Evolutionary conservation across 106 monocot genomes (phyloP).

Genomic region (Xerophyta viscosa): DNA sequence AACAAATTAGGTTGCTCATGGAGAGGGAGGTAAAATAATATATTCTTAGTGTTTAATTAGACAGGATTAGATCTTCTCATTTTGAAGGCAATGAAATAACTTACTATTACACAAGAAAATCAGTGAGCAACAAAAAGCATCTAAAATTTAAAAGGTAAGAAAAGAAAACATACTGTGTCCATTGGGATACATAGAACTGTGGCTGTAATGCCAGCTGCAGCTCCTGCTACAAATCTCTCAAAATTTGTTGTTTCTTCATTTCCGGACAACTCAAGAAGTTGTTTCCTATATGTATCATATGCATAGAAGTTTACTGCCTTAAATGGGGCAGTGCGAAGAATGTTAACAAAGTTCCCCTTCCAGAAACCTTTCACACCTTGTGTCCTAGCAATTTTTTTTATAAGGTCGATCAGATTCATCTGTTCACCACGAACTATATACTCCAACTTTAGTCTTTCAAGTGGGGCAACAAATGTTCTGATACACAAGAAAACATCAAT

Average conservation of each 20-base stretch:
- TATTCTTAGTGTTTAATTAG: too few species aligned
- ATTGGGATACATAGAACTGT: slow-evolving; percentile 86
- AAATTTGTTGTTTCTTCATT: slow-evolving; percentile 84
- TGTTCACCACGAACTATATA: slow-evolving; percentile 87
- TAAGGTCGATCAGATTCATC: slow-evolving; percentile 50
- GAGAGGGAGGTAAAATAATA: too few species aligned
- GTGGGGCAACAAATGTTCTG: slow-evolving; percentile 96
- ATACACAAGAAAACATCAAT: neutral
- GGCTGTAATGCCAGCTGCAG: slow-evolving; percentile 91
- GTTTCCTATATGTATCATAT: slow-evolving; percentile 92
- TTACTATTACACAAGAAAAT: too few species aligned
- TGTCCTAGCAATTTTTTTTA: slow-evolving; percentile 53
- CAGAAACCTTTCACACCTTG: slow-evolving; percentile 94
- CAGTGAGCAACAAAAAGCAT: neutral
- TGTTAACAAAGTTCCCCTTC: slow-evolving; percentile 97
- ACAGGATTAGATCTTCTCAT: too few species aligned
- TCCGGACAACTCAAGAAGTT: slow-evolving; percentile 66
- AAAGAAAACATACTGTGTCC: slow-evolving; percentile 70
- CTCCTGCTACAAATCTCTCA: slow-evolving; percentile 87
- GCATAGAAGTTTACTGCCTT: slow-evolving; percentile 95
- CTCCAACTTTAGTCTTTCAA: slow-evolving; percentile 96
- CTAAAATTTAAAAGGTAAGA: neutral
- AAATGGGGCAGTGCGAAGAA: slow-evolving; percentile 98
- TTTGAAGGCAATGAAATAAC: too few species aligned
- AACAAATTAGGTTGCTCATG: too few species aligned